These are phyloP conservation scores for Dendrobium catenatum DNA, from an alignment of 106 monocot species.

Conservation along the genomic window DNA sequence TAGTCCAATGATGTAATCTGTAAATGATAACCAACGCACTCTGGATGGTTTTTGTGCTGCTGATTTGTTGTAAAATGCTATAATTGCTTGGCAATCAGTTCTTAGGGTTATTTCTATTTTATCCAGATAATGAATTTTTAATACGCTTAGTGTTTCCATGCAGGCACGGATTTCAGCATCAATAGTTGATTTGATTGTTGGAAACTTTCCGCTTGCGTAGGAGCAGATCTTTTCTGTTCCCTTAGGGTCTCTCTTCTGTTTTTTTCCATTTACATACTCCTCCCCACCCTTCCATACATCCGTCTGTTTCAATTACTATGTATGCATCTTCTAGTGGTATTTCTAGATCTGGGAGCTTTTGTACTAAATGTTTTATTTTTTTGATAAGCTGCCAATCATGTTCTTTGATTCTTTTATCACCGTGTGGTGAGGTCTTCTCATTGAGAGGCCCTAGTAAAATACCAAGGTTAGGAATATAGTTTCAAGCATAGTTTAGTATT, in stretches of 20 bases:
- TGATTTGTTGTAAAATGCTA: no score
- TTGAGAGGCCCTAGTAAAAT: no score
- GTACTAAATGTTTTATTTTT: neutral
- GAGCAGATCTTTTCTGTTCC: neutral
- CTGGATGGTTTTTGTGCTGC: no score
- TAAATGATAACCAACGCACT: neutral
- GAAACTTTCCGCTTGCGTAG: neutral
- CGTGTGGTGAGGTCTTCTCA: no score
- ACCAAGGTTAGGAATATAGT: no score
- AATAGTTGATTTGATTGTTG: neutral
- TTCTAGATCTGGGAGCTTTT: neutral
- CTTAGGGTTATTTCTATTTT: no score
- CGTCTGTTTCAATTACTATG: no score
- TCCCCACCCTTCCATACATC: neutral
- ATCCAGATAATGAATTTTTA: neutral
- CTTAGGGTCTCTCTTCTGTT: neutral
- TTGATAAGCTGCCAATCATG: neutral
- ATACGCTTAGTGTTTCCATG: neutral
- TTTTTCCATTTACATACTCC: neutral
- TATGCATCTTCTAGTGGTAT: neutral
- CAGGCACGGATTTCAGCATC: neutral
- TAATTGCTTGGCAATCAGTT: no score
- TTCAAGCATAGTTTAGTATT: neutral
- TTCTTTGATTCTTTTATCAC: no score
- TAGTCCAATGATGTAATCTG: neutral